Conservation (phyloP, 768 basidiomycete genomes). For the Russula foetens region DNA sequence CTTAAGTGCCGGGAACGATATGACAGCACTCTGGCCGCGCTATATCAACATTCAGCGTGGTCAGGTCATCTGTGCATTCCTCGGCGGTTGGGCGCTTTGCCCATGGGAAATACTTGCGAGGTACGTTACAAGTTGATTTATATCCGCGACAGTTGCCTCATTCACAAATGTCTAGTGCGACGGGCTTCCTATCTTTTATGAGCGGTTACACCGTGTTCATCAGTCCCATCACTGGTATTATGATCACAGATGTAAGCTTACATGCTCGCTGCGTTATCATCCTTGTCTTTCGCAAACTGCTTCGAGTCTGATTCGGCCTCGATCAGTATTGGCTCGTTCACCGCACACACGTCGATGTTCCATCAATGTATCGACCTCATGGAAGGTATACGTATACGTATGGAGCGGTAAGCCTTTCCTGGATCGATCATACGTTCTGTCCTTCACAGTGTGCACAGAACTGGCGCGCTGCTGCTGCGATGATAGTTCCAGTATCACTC, state of each 20-base stretch:
- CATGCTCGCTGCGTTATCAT: too few relatives aligned
- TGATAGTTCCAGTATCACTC: too few relatives aligned
- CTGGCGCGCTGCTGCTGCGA: constrained; percentile 75
- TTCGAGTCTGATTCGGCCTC: too few relatives aligned
- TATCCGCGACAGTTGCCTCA: neutral
- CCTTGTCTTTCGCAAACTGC: neutral
- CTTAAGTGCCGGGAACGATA: too few relatives aligned
- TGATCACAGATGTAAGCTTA: constrained; percentile 45
- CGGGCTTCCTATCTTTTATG: constrained; percentile 73
- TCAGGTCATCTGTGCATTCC: too few relatives aligned
- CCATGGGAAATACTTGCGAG: constrained; percentile 78
- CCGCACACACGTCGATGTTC: constrained; percentile 63
- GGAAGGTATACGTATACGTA: constrained; percentile 72
- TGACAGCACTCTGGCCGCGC: too few relatives aligned
- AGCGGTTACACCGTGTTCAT: constrained; percentile 80
- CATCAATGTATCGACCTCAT: constrained; percentile 73
- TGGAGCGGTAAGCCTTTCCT: constrained; percentile 44
- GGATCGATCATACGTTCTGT: neutral
- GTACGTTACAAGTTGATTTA: constrained; percentile 22
- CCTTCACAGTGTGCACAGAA: constrained; percentile 41
- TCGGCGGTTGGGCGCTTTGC: constrained; percentile 77
- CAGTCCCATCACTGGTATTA: constrained; percentile 76
- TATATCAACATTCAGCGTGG: constrained; percentile 81
- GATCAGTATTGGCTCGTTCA: too few relatives aligned
- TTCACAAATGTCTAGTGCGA: constrained; percentile 30